Base-by-base conservation (phyloP, 2,329 filamentous ascomycete genomes). In the Clarireedia hainanense region DNA sequence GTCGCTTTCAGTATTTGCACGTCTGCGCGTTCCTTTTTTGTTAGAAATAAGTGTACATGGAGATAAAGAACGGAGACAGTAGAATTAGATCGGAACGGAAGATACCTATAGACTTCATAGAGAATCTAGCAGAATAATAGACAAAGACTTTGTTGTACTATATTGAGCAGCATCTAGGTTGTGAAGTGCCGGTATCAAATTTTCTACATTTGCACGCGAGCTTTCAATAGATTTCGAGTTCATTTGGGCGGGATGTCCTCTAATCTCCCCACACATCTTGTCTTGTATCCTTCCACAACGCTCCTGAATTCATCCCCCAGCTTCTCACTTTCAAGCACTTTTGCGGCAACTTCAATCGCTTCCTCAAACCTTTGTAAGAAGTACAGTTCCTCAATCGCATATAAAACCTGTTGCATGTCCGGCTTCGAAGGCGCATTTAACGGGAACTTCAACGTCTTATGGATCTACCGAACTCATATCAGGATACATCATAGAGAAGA, bases 331-430 rank as follows among this genome's bases (percentile, higher is more conserved):
- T 58, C 56, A 47, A 67, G 58, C 1, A 60, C 61, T 10, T 49
- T 53, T 23, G 54, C 61, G 2, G 61, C 53, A 7, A 67, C 10
- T 15, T 30, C 23, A 23, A 34, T 46, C 9, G 65, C 68, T 34
- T 68, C 65, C n/a, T 61, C 56, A 57, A 65, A 69, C 23, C 59
- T 55, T 26, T 52, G 53, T 39, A 63, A 61, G 47, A 68, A 69
- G 56, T 69, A 70, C 15, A 69, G 42, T 50, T 70, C 67, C 39
- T 70, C 68, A 47, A 70, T 64, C 1, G 67, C 64, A 50, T 70
- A 66, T 15, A 69, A 50, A 10, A 70, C 63, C 0, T 55, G 57
- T 55, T 68, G 67, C 12, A 61, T 63, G 36, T 65, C 59, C n/a
- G 58, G 63, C 47, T 69, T 70, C 2, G 64, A 59, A 0, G 64